phyloP scores from a whole-genome alignment of 2,329 filamentous ascomycete species.

The Erysiphe pulchra region DNA sequence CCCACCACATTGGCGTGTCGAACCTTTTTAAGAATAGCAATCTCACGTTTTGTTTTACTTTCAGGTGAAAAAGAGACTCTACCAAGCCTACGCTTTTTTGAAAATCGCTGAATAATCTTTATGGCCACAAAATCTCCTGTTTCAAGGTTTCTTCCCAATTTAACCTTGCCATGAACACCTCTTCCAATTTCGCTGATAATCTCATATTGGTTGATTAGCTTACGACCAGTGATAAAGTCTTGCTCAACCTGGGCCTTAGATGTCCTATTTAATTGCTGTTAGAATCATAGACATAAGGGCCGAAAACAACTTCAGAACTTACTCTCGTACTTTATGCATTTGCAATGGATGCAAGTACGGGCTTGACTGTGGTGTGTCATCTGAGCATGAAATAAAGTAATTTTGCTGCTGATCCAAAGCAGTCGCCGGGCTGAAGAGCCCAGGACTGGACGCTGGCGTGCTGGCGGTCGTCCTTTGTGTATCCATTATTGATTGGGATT shows the following conservation, averaged over 20 bases:
- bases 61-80: constrained; percentile 43
- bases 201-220: constrained; percentile 94
- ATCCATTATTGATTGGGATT: constrained; percentile 11
- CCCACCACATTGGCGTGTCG: constrained; percentile 93
- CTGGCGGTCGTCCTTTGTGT: constrained; percentile 17
- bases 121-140: constrained; percentile 69
- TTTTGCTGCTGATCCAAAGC: constrained; percentile 10
- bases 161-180: constrained; percentile 93
- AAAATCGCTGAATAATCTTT: constrained; percentile 93
- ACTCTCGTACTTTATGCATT: constrained; percentile 52
- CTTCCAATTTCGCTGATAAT: constrained; percentile 90
- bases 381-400: constrained; percentile 18
- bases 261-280: constrained; percentile 25
- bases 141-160: constrained; percentile 60
- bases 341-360: constrained; percentile 47
- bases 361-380: constrained; percentile 25
- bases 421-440: constrained; percentile 29
- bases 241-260: constrained; percentile 80
- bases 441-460: constrained; percentile 34
- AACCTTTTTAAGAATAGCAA: constrained; percentile 95
- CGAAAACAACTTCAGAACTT: constrained; percentile 17
- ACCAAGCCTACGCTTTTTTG: constrained; percentile 77
- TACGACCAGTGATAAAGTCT: constrained; percentile 70
- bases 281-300: neutral
- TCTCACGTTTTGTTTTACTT: constrained; percentile 80